Evolutionary conservation across 192 early-diverging fungal species (phyloP).

Genomic region (Coemansia sp.): DNA sequence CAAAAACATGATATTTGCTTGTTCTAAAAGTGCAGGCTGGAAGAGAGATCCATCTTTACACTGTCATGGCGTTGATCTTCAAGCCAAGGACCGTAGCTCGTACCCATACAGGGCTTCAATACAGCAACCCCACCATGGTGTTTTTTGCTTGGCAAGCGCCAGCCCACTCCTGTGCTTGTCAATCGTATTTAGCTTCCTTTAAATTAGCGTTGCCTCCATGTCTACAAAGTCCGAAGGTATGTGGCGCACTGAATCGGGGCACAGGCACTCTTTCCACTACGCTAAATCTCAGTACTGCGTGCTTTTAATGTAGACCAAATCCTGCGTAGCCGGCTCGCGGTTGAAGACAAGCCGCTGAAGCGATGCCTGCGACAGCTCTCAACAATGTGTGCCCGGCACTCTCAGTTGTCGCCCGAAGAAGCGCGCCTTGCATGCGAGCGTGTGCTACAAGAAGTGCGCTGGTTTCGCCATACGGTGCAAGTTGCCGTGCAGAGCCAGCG

Average conservation of each 20-base stretch:
- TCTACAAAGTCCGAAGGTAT: constrained; percentile 22
- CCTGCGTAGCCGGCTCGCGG: constrained; percentile 35
- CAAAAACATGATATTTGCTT: not conserved
- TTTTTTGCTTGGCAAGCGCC: no score
- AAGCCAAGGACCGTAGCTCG: not conserved
- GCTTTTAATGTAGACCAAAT: constrained; percentile 29
- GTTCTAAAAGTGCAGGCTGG: not conserved
- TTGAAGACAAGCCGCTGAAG: constrained; percentile 42
- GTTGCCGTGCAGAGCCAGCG: constrained; percentile 40
- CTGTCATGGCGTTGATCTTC: not conserved
- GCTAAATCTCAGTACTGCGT: not conserved
- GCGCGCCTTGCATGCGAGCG: constrained; percentile 15
- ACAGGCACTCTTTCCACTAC: not conserved
- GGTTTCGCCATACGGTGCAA: constrained; percentile 41
- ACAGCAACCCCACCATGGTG: not conserved
- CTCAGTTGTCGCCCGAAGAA: constrained; percentile 25
- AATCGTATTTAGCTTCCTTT: not conserved
- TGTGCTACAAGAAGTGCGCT: constrained; percentile 41
- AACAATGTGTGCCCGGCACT: constrained; percentile 24
- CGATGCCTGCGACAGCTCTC: constrained; percentile 44
- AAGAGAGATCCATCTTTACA: not conserved
- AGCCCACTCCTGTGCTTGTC: no score
- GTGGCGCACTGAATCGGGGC: not conserved
- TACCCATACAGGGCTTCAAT: not conserved
- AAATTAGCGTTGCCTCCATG: not conserved